These are phyloP conservation scores for Neodidymelliopsis sp. DNA, from an alignment of 2,329 filamentous ascomycete genomes.

Conservation along the genomic window DNA sequence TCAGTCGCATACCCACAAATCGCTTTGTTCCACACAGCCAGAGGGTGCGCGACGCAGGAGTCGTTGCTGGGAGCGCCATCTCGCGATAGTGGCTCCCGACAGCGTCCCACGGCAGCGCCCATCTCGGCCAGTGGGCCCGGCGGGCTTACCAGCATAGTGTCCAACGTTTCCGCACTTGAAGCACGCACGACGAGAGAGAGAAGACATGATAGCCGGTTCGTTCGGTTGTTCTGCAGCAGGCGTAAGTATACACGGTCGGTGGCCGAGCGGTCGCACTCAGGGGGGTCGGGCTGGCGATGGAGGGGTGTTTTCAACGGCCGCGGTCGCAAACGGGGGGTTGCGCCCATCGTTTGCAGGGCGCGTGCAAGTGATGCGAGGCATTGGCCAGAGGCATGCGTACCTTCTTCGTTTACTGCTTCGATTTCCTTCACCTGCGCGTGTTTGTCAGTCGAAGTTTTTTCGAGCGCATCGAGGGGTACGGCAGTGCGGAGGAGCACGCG, in stretches of 20 bases:
- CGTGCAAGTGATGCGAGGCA: constrained; percentile 1
- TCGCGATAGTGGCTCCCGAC: constrained; percentile 23
- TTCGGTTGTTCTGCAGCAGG: constrained; percentile 33
- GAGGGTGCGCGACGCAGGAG: constrained; percentile 31
- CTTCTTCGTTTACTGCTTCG: constrained; percentile 38
- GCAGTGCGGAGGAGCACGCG: constrained; percentile 31
- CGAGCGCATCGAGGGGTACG: constrained; percentile 37
- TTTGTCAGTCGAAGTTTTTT: constrained; percentile 43
- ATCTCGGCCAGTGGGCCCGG: constrained; percentile 23
- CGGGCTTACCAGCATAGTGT: constrained; percentile 59
- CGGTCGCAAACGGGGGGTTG: constrained; percentile 31
- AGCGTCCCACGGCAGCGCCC: constrained; percentile 31
- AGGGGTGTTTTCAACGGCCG: constrained; percentile 27
- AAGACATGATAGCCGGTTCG: constrained; percentile 57
- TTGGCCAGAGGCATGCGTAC: constrained; percentile 28
- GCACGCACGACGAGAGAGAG: constrained; percentile 61
- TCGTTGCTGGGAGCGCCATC: constrained; percentile 13
- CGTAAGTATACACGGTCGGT: constrained; percentile 28
- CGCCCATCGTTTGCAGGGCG: constrained; percentile 16
- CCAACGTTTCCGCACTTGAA: constrained; percentile 63
- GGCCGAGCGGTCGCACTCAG: constrained; percentile 21
- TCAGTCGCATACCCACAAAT: constrained; percentile 31
- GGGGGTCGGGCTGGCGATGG: constrained; percentile 23
- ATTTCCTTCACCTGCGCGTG: constrained; percentile 44
- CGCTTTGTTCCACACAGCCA: constrained; percentile 11